Conservation (phyloP, 176 grass and related monocot genomes). For the Cymbopogon citratus region DNA sequence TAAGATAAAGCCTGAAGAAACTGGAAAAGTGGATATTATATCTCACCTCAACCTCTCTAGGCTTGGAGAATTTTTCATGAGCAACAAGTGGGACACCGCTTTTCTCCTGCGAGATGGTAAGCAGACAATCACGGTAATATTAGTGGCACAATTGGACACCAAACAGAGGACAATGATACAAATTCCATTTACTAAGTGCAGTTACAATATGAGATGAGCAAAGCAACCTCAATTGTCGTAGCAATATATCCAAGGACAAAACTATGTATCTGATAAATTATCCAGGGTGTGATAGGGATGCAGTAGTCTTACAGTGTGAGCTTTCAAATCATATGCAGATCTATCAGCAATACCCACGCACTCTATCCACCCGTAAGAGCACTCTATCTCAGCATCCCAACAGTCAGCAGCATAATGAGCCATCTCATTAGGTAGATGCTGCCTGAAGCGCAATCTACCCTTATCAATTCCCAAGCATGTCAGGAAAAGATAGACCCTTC, state of each 20-base stretch:
- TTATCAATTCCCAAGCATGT: conserved; percentile 76
- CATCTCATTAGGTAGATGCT: conserved; percentile 90
- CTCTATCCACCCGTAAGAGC: conserved; percentile 81
- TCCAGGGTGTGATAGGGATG: not conserved
- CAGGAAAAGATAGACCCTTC: conserved; percentile 78
- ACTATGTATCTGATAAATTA: not conserved
- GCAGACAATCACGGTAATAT: not conserved
- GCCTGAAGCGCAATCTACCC: conserved; percentile 52
- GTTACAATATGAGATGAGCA: not conserved
- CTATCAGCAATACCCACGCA: conserved; percentile 82
- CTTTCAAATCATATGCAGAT: conserved; percentile 80
- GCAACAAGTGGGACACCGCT: conserved; percentile 68
- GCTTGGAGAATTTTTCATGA: conserved; percentile 62
- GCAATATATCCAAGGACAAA: not conserved
- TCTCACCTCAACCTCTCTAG: conserved; percentile 78
- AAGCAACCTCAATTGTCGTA: not conserved
- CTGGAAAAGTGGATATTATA: not conserved
- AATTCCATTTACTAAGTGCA: not conserved
- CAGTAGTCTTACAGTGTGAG: conserved; percentile 53
- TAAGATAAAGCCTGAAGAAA: not conserved
- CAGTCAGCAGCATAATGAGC: conserved; percentile 84
- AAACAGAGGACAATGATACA: not conserved
- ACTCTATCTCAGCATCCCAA: conserved; percentile 90
- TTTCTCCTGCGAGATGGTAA: conserved; percentile 54
- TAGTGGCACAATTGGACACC: not conserved